A percentile compares a stretch with the other conserved stretches of the same genome.
These are phyloP conservation scores for Agaricus blazei DNA, from an alignment of 768 basidiomycete species.

Conservation along the genomic window DNA sequence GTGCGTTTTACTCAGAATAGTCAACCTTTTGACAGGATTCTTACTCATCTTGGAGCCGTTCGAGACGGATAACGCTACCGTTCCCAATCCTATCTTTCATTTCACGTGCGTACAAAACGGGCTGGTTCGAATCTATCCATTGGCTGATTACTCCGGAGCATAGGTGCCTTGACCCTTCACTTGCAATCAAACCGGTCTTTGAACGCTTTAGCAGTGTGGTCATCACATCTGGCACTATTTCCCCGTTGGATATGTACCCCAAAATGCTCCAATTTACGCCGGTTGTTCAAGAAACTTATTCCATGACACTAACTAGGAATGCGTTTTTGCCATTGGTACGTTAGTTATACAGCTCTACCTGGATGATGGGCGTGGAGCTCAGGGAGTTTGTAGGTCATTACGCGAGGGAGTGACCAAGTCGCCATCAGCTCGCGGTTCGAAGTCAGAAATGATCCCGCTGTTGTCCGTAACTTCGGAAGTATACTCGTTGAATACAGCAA, in stretches of 20 bases:
- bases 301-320: conserved; percentile 95
- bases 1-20: conserved; percentile 1
- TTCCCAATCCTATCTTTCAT: conserved; percentile 98
- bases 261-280: conserved; percentile 99
- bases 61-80: conserved; percentile 97
- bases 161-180: conserved; percentile 95
- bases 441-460: conserved; percentile 97
- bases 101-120: conserved; percentile 57
- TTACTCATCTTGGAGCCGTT: conserved; percentile 96
- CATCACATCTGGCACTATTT: conserved; percentile 98
- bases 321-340: conserved; percentile 91
- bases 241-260: conserved; percentile 98
- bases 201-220: conserved; percentile 98
- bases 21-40: conserved; percentile 57
- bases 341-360: conserved; percentile 3
- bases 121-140: conserved; percentile 5
- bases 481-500: conserved; percentile 98
- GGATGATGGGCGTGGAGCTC: conserved; percentile 4
- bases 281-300: conserved; percentile 93
- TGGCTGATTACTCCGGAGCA: conserved; percentile 11
- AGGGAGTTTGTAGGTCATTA: conserved; percentile 68
- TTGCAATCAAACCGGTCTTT: conserved; percentile 97
- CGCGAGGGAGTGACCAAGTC: conserved; percentile 96
- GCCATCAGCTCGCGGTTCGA: conserved; percentile 98
- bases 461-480: conserved; percentile 97